These are phyloP conservation scores for Candida nanaspora DNA, from an alignment of 805 yeast genomes.

Conservation along the genomic window DNA sequence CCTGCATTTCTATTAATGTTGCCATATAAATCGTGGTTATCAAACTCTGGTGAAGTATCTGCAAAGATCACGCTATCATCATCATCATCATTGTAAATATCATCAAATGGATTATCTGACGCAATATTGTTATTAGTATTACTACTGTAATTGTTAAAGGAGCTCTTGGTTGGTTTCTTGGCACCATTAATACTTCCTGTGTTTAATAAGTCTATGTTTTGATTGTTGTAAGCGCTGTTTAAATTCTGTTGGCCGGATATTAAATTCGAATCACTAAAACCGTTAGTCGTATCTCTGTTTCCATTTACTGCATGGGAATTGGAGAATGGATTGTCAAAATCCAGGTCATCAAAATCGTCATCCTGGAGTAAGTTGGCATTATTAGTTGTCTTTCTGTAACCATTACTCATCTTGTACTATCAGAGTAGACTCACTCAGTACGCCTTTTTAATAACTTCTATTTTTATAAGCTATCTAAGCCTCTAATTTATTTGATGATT, in stretches of 20 bases:
- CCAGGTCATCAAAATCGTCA: neutral
- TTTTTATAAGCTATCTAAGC: no score
- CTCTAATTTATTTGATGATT: no score
- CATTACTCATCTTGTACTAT: neutral
- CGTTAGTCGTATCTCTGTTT: neutral
- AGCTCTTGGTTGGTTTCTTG: no score
- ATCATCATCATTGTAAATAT: slow-evolving; percentile 1
- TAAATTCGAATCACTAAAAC: no score
- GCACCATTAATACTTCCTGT: no score
- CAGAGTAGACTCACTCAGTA: no score
- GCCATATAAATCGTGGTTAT: slow-evolving; percentile 7
- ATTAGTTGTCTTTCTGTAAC: no score
- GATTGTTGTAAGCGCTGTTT: slow-evolving; percentile 14
- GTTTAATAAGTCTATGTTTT: slow-evolving; percentile 4
- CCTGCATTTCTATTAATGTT: slow-evolving; percentile 4
- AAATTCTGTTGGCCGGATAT: slow-evolving; percentile 5
- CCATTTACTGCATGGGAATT: neutral
- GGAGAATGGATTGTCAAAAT: slow-evolving; percentile 3
- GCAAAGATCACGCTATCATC: slow-evolving; percentile 10
- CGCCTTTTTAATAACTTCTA: no score
- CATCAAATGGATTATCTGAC: slow-evolving; percentile 3
- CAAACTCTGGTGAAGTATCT: slow-evolving; percentile 11
- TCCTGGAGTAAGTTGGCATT: no score
- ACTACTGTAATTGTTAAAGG: no score
- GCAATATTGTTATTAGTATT: neutral